Percentiles rank a stretch among this genome's conserved stretches.
These are phyloP conservation scores for Colletotrichum camelliae DNA, from an alignment of 2,329 filamentous ascomycete species.

Conservation along the genomic window DNA sequence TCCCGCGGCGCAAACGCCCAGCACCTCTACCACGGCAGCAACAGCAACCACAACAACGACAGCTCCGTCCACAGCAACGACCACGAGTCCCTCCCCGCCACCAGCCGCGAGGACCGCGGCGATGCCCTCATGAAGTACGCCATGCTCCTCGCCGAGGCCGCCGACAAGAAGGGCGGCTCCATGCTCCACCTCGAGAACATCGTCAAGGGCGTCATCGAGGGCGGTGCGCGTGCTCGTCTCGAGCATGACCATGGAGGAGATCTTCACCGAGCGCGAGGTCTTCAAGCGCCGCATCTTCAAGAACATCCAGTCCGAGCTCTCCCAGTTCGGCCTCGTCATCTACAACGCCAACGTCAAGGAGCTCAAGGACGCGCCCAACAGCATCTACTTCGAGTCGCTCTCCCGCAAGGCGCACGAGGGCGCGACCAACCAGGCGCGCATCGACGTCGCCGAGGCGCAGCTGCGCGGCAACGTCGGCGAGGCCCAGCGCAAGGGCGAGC, in stretches of 20 bases:
- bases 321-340: conserved; percentile 80
- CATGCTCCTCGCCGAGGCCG: conserved; percentile 77
- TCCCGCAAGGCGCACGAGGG: conserved; percentile 86
- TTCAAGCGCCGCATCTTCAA: conserved; percentile 79
- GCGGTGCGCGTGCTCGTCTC: conserved; percentile 83
- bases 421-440: conserved; percentile 77
- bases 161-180: conserved; percentile 46
- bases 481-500: conserved; percentile 77
- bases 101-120: conserved; percentile 53
- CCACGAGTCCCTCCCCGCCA: conserved; percentile 18
- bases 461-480: conserved; percentile 76
- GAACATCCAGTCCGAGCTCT: conserved; percentile 80
- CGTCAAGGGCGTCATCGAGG: conserved; percentile 89
- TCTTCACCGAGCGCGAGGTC: conserved; percentile 77
- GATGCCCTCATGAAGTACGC: conserved; percentile 82
- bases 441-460: conserved; percentile 70
- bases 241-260: conserved; percentile 92
- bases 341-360: conserved; percentile 82
- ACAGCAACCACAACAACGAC: not conserved
- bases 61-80: conserved; percentile 21
- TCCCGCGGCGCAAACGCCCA: conserved; percentile 52
- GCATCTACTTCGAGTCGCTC: conserved; percentile 83
- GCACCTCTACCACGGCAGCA: not conserved
- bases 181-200: conserved; percentile 78
- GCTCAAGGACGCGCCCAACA: conserved; percentile 80